These are phyloP conservation scores for Gossypioides kirkii DNA, from an alignment of 345 rosid species.

Conservation along the genomic window DNA sequence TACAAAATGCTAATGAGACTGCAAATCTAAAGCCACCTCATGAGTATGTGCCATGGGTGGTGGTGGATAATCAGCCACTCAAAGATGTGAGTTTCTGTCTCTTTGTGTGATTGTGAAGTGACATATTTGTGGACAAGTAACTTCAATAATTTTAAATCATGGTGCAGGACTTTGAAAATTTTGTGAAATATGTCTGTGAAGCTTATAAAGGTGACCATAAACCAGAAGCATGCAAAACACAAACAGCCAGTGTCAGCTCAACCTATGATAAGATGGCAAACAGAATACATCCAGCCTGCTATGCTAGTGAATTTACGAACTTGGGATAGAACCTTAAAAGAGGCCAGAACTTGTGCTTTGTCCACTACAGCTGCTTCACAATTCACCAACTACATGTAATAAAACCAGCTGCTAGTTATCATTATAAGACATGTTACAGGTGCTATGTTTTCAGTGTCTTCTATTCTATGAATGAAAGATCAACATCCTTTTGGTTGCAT, in stretches of 20 bases:
- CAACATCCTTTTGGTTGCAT: neutral
- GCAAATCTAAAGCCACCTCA: slow-evolving; percentile 32
- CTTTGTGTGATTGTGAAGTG: neutral
- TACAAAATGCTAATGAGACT: slow-evolving; percentile 25
- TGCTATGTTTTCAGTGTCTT: neutral
- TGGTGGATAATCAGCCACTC: slow-evolving; percentile 29
- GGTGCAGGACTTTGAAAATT: slow-evolving; percentile 39
- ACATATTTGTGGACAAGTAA: neutral
- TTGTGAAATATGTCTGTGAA: slow-evolving; percentile 29
- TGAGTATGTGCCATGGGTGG: slow-evolving; percentile 36
- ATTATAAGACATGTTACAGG: neutral
- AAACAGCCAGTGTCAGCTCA: neutral
- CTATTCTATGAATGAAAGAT: neutral
- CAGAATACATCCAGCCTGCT: neutral
- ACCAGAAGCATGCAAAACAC: slow-evolving; percentile 27
- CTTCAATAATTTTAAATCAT: neutral
- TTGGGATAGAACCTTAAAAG: neutral
- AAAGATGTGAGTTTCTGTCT: slow-evolving; percentile 20
- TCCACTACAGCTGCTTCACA: neutral
- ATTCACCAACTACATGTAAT: neutral
- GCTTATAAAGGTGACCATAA: slow-evolving; percentile 26
- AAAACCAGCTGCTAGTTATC: neutral
- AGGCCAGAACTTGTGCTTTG: neutral
- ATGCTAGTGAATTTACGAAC: neutral
- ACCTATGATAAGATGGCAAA: neutral